Evolutionary conservation across 306 rosid genomes (phyloP), one percentile per base, ranked within the genome.

Genomic region (Ormosia semicastrata): DNA sequence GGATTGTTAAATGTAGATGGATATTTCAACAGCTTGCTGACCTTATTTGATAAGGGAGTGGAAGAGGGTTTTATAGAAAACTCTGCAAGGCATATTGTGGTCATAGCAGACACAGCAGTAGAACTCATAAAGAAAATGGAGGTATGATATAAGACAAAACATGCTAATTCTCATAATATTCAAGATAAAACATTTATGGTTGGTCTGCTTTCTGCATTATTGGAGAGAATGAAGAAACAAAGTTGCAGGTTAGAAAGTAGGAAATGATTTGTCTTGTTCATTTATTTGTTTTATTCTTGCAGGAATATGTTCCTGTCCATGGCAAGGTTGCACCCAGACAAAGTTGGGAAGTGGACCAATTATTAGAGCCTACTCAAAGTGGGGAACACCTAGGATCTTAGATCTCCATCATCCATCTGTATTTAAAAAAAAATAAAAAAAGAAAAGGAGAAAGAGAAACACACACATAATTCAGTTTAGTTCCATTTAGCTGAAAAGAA

Each of bases 1-100:
- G 95, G 95, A 24, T 81, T 91, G 86, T 79, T 91, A 79, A 91
- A 91, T 66, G 91, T 91, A 54, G 88, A 91, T 14, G 95, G 95
- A 40, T 91, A 91, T 82, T 91, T 85, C 81, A 83, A 89, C 84
- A 79, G 85, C 83, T 80, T 91, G 82, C 80, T 91, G 65, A 84
- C 81, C 80, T 87, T 91, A 60, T 89, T 91, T 79, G 93, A 91
- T 66, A 87, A 87, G 85, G 95, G 93, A 80, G 95, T 89, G 50
- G 90, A 87, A 83, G 95, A 91, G 77, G 93, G 95, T 65, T 91
- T 91, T 50, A 89, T 91, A 84, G 82, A 86, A 73, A 76, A 69
- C 44, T 84, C 93, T 29, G 91, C 93, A 29, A 87, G 95, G 79
- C 79, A 85, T 57, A 88, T 91, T 80, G 85, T 91, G 85, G 86